Evolutionary conservation across 495 filamentous ascomycete species (phyloP).

Genomic region (Aspergillus incahuasiensis): DNA sequence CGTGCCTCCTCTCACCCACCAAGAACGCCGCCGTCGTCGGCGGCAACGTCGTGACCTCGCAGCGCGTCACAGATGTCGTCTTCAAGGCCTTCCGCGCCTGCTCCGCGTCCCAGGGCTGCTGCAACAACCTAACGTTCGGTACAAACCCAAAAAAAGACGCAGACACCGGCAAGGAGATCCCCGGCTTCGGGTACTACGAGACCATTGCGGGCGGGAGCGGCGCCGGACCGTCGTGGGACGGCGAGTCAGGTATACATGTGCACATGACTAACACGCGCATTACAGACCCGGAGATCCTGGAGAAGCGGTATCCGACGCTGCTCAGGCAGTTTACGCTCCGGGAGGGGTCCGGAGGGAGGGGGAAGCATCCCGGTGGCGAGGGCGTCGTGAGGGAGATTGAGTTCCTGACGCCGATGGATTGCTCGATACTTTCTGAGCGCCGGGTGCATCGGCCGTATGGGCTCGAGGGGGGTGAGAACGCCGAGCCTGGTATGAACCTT

Average conservation of each 20-base stretch:
- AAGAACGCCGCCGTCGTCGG: constrained; percentile 89
- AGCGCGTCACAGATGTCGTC: constrained; percentile 92
- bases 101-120: constrained; percentile 86
- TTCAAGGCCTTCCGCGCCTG: constrained; percentile 86
- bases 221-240: constrained; percentile 82
- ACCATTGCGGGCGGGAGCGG: constrained; percentile 92
- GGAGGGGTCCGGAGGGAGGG: constrained; percentile 59
- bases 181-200: constrained; percentile 98
- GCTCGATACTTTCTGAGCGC: constrained; percentile 82
- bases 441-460: constrained; percentile 87
- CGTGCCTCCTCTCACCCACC: constrained; percentile 80
- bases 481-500: constrained; percentile 72
- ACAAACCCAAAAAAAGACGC: constrained; percentile 45
- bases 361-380: constrained; percentile 77
- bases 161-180: constrained; percentile 72
- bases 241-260: constrained; percentile 83
- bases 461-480: constrained; percentile 80
- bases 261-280: constrained; percentile 99
- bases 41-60: constrained; percentile 88
- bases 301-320: constrained; percentile 85
- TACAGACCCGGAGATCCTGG: constrained; percentile 94
- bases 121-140: constrained; percentile 71
- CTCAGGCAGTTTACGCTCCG: constrained; percentile 80
- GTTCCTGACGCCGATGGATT: constrained; percentile 83
- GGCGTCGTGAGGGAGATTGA: constrained; percentile 93